Percentiles rank a stretch among this genome's conserved stretches.
These are phyloP conservation scores for Melampsora larici-populina DNA, from an alignment of 1,284 basidiomycete species.

Conservation along the genomic window DNA sequence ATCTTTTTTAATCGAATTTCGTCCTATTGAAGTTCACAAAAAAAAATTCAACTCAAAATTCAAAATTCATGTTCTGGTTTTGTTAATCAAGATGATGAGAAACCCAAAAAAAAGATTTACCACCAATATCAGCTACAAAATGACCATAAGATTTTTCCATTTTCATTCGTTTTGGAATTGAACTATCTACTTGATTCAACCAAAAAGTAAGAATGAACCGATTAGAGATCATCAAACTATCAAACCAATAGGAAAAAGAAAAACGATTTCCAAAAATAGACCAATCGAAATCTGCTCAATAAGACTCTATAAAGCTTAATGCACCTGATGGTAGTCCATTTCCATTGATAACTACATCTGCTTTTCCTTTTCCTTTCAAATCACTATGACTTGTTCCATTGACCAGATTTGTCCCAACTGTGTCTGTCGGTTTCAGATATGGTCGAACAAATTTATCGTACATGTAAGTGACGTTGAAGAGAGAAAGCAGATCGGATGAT, in stretches of 20 bases:
- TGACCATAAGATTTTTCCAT: constrained; percentile 43
- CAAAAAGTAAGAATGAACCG: neutral
- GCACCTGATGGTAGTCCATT: no score
- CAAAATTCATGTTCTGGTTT: no score
- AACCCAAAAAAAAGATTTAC: neutral
- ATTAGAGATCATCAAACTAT: neutral
- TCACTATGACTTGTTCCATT: neutral
- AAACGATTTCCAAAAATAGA: neutral
- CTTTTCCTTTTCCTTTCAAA: constrained; percentile 35
- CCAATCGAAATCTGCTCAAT: neutral
- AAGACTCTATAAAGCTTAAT: constrained; percentile 7
- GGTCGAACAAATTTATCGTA: constrained; percentile 33
- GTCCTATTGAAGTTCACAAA: constrained; percentile 3
- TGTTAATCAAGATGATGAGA: no score
- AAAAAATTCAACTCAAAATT: neutral
- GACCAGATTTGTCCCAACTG: no score
- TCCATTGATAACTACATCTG: constrained; percentile 3
- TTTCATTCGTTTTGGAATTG: constrained; percentile 32
- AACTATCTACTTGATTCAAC: constrained; percentile 12
- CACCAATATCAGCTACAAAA: constrained; percentile 37
- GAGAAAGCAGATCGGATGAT: constrained; percentile 24
- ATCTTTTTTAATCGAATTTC: constrained; percentile 40
- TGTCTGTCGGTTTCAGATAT: constrained; percentile 36
- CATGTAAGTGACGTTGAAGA: constrained; percentile 36
- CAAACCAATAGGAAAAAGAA: no score